These are phyloP conservation scores for Kondoa subrosea DNA, from an alignment of 768 basidiomycete genomes.

Conservation along the genomic window DNA sequence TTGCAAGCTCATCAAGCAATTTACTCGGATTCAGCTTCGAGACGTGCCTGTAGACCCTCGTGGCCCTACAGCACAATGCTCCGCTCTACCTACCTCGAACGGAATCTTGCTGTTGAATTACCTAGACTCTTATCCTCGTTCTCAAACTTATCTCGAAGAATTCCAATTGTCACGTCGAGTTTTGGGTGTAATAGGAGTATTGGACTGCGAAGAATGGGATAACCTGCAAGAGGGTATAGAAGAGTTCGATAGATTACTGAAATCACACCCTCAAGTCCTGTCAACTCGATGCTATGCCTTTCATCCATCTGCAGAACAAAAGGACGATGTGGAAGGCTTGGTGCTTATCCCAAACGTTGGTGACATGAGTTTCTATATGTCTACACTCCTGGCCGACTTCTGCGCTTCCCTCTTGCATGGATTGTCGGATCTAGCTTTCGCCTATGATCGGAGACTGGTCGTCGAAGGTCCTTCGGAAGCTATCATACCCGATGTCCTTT, in stretches of 20 bases:
- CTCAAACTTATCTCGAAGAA: slow-evolving; percentile 43
- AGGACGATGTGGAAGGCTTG: slow-evolving; percentile 46
- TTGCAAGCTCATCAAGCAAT: slow-evolving; percentile 52
- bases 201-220: slow-evolving; percentile 44
- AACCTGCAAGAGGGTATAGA: slow-evolving; percentile 19
- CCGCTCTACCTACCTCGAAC: slow-evolving; percentile 56
- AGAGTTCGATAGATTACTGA: slow-evolving; percentile 29
- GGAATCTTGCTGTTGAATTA: slow-evolving; percentile 69
- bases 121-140: slow-evolving; percentile 49
- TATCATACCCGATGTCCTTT: not conserved
- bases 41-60: slow-evolving; percentile 67
- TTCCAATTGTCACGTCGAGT: slow-evolving; percentile 58
- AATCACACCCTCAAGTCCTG: slow-evolving; percentile 53
- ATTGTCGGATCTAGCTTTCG: slow-evolving; percentile 57
- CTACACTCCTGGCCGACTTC: slow-evolving; percentile 70
- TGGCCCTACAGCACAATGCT: slow-evolving; percentile 57
- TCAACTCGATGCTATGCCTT: slow-evolving; percentile 72
- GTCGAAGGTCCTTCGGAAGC: slow-evolving; percentile 15
- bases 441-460: not conserved
- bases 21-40: slow-evolving; percentile 55
- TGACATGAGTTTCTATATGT: slow-evolving; percentile 72
- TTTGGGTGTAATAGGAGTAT: slow-evolving; percentile 72
- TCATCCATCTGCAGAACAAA: slow-evolving; percentile 43
- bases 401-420: slow-evolving; percentile 73
- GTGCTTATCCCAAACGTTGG: slow-evolving; percentile 65